phyloP scores from a whole-genome alignment of 352 stramenopile species.

The Phytophthora idaei region DNA sequence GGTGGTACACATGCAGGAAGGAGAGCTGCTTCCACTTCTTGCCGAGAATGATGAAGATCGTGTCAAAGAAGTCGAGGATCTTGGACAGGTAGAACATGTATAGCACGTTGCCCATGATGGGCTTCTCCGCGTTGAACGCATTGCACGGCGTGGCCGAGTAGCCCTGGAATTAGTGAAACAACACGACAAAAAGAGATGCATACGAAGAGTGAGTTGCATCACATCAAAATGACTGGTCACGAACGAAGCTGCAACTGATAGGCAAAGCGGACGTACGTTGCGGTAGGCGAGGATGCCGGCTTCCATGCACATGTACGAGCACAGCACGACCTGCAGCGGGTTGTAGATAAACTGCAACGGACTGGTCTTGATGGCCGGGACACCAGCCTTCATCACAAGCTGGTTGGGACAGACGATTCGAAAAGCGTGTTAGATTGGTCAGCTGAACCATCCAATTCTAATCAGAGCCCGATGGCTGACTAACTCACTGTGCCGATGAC shows the following conservation, averaged over 20 bases:
- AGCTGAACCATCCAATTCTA: conserved; percentile 27
- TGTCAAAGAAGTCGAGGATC: conserved; percentile 93
- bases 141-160: conserved; percentile 96
- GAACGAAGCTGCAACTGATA: background rate
- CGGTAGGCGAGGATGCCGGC: conserved; percentile 92
- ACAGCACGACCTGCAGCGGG: conserved; percentile 95
- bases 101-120: conserved; percentile 94
- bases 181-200: background rate
- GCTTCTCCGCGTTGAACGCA: conserved; percentile 86
- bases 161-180: conserved; percentile 31
- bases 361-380: conserved; percentile 76
- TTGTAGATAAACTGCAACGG: conserved; percentile 97
- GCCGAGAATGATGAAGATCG: conserved; percentile 98
- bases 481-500: conserved; percentile 61
- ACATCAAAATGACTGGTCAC: conserved; percentile 1
- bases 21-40: conserved; percentile 98
- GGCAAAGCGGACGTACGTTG: conserved; percentile 44
- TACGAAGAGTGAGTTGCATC: conserved; percentile 3
- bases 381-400: conserved; percentile 76
- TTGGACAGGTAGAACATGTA: conserved; percentile 99
- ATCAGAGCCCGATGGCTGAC: conserved; percentile 9
- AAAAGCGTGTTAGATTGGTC: background rate
- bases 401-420: conserved; percentile 7
- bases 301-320: conserved; percentile 97
- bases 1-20: conserved; percentile 98